Evolutionary conservation across 257 asterid species (phyloP), one percentile per base, ranked within the genome.

Genomic region (Solanum arcanum): DNA sequence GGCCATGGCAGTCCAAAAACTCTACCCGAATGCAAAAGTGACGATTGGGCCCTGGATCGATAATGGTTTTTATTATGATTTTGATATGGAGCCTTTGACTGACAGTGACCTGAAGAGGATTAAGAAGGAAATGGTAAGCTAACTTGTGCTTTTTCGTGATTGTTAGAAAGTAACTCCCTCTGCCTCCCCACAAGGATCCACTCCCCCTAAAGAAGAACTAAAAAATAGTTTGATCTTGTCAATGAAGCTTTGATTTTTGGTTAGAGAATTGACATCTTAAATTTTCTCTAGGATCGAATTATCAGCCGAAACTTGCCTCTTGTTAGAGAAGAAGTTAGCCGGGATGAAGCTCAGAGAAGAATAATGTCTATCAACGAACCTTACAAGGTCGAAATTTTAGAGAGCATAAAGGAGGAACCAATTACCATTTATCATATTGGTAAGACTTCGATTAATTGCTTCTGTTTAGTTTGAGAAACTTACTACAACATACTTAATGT

Each of bases 1-100:
- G 99, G 99, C 99, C 92, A 97, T 97, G 99, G 99, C 99, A 85
- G 99, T 97, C 89, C 99, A 97, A 90, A 97, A 93, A 93, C 92
- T 97, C 82, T 95, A 89, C 85, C 99, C 99, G 5, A 90, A 94
- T 86, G 98, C 99, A 18, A 97, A 95, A 93, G 99, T 97, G 84
- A 95, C 98, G 0, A 97, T 95, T 76, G 99, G 99, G 29, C 98
- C 99, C 42, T 97, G 98, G 99, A 97, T 97, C 83, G 98, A 95
- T 62, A 91, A 93, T 88, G 99, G 99, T 29, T 97, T 97, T 89
- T 97, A 95, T 87, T 97, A 95, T 88, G 99, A 94, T 93, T 97
- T 97, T 70, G 99, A 97, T 89, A 91, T 97, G 94, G 97, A 94
- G 90, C 98, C 99, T 75, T 90, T 97, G 89, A 91, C 99, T 21